Conservation (phyloP, 768 basidiomycete species). For the Rhodotorula taiwanensis region DNA sequence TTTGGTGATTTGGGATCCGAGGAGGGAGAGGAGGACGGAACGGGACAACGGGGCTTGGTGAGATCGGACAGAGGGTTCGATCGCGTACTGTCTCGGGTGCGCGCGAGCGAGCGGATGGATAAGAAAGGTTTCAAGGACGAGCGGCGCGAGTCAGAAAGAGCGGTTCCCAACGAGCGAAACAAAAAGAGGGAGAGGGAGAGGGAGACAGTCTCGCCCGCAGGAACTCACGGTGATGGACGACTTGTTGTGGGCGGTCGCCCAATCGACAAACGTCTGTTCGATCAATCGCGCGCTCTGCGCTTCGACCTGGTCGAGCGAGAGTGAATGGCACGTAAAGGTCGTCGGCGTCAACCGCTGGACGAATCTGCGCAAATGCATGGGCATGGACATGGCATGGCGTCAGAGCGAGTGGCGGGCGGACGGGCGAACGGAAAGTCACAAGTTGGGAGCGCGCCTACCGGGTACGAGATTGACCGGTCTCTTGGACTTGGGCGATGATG, state of each 20-base stretch:
- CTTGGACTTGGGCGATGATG: constrained; percentile 25
- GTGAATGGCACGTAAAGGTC: constrained; percentile 21
- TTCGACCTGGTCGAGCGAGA: constrained; percentile 22
- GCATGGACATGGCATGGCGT: neutral
- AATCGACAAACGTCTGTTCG: constrained; percentile 22
- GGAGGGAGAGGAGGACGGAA: constrained; percentile 19
- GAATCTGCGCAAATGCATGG: constrained; percentile 1
- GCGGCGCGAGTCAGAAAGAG: too few species aligned
- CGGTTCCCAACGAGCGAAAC: too few species aligned
- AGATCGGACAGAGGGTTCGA: constrained; percentile 29
- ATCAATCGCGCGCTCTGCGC: constrained; percentile 4
- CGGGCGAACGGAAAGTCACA: neutral
- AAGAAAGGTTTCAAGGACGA: too few species aligned
- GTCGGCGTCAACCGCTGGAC: constrained; percentile 27
- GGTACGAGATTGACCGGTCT: constrained; percentile 25
- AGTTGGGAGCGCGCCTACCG: constrained; percentile 25
- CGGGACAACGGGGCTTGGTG: constrained; percentile 31
- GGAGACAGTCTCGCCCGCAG: neutral
- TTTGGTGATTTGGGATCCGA: constrained; percentile 9
- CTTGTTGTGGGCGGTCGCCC: constrained; percentile 12
- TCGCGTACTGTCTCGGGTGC: constrained; percentile 18
- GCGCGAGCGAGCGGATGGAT: too few species aligned
- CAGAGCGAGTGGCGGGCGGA: neutral
- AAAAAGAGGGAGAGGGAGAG: neutral
- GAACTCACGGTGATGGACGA: constrained; percentile 19